Evolutionary conservation across 345 rosid genomes (phyloP), one percentile per base, ranked within the genome.

Genomic region (Lumnitzera littorea): DNA sequence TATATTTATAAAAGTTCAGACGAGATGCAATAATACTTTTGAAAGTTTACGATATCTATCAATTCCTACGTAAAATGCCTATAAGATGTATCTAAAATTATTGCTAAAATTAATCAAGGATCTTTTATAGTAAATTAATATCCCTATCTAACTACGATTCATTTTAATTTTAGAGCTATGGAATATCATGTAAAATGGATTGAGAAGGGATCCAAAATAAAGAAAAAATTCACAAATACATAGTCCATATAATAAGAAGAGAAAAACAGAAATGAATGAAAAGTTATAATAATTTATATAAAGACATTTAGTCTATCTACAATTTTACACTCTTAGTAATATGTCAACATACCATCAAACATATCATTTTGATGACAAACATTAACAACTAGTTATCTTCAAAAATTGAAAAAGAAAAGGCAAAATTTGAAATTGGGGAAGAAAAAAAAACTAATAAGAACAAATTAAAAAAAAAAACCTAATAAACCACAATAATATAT

Each of bases 281-380:
- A 13, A 48, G 23, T 48, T 51, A 53, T 6, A 41, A 53, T 64
- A 60, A 61, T 75, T 56, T 51, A 70, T 65, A 73, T 58, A 48
- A 57, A 55, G 58, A 31, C 66, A 67, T 67, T 72, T 49, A 64
- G 59, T 64, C 60, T 74, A 71, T 78, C 71, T 74, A 74, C 72
- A 78, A 48, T 67, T 74, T 70, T 82, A 70, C 73, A 74, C 77
- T 74, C 66, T 50, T 2, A 17, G 62, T 41, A 52, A 67, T 66
- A 78, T 69, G 72, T 59, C 63, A 80, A 71, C 74, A 74, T 73
- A 72, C 67, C 69, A 71, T 75, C 71, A 77, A 76, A 70, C 75
- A 72, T 60, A 76, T 56, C 67, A 46, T 72, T 62, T 72, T 61
- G 62, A 53, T 41, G 11, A 56, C 46, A 54, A 63, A 53, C 57